These are phyloP conservation scores for Blastomyces gilchristii DNA, from an alignment of 2,329 filamentous ascomycete species.

Conservation along the genomic window DNA sequence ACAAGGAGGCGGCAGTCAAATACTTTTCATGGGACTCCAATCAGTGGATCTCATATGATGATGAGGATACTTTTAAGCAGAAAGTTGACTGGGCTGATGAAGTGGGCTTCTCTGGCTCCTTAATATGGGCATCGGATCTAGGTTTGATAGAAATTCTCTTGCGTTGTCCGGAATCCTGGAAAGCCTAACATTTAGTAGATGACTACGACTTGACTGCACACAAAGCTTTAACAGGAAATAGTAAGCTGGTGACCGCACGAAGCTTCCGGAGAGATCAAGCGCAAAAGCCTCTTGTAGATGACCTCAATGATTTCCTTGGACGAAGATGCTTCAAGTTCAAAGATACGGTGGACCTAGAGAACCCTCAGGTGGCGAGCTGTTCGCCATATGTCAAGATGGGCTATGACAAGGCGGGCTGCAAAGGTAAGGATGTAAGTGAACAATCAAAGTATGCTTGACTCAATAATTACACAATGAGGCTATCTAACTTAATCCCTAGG, in stretches of 20 bases:
- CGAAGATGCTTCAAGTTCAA: background rate
- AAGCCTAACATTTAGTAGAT: background rate
- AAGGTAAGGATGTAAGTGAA: constrained; percentile 8
- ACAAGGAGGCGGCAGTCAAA: constrained; percentile 4
- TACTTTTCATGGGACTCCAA: constrained; percentile 1
- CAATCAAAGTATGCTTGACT: background rate
- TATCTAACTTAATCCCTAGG: constrained; percentile 6
- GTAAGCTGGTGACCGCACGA: background rate
- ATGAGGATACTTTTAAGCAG: constrained; percentile 9
- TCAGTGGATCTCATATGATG: constrained; percentile 13
- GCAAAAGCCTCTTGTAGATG: background rate
- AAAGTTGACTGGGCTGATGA: constrained; percentile 11
- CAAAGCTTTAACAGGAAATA: constrained; percentile 2
- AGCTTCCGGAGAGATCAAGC: background rate
- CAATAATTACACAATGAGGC: background rate
- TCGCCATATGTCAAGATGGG: constrained; percentile 7
- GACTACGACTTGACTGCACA: constrained; percentile 2
- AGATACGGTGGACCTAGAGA: background rate
- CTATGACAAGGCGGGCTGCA: constrained; percentile 9
- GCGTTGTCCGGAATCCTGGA: background rate
- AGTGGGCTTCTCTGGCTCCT: constrained; percentile 8
- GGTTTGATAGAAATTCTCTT: background rate
- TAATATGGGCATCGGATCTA: constrained; percentile 12
- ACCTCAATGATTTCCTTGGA: background rate
- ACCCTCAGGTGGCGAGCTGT: constrained; percentile 2